Evolutionary conservation across 176 grass and related monocot species (phyloP).

Genomic region (Oryza australiensis): DNA sequence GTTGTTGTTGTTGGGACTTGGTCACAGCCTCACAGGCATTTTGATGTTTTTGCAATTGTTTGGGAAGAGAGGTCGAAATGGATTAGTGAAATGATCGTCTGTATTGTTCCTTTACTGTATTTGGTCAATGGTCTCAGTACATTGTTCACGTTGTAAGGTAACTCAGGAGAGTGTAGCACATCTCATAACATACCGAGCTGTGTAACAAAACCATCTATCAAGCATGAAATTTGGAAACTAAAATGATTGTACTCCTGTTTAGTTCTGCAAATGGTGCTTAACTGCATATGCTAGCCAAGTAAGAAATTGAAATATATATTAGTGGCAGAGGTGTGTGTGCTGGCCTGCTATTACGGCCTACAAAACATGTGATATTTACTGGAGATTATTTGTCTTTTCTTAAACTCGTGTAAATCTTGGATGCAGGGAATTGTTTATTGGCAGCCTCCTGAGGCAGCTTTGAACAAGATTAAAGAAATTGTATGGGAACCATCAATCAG

Average conservation of each 20-base stretch:
- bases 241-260: not conserved
- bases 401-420: not conserved
- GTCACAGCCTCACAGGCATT: too few species aligned
- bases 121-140: not conserved
- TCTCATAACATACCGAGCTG: not conserved
- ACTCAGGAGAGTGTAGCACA: not conserved
- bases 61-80: not conserved
- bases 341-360: not conserved
- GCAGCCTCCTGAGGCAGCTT: constrained; percentile 79
- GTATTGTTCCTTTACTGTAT: not conserved
- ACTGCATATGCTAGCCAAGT: not conserved
- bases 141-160: not conserved
- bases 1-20: not conserved
- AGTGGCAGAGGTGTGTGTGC: not conserved
- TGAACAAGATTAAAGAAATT: constrained; percentile 71
- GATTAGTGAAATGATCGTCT: not conserved
- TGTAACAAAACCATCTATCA: not conserved
- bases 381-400: not conserved
- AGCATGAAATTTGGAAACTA: not conserved
- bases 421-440: constrained; percentile 95
- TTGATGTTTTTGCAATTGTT: not conserved
- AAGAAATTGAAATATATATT: not conserved
- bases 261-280: not conserved
- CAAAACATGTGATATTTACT: not conserved
- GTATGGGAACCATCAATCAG: constrained; percentile 71